A percentile compares a stretch with the other conserved stretches of the same genome.
phyloP scores from a whole-genome alignment of 2,329 filamentous ascomycete genomes.

The Zarea fungicola region DNA sequence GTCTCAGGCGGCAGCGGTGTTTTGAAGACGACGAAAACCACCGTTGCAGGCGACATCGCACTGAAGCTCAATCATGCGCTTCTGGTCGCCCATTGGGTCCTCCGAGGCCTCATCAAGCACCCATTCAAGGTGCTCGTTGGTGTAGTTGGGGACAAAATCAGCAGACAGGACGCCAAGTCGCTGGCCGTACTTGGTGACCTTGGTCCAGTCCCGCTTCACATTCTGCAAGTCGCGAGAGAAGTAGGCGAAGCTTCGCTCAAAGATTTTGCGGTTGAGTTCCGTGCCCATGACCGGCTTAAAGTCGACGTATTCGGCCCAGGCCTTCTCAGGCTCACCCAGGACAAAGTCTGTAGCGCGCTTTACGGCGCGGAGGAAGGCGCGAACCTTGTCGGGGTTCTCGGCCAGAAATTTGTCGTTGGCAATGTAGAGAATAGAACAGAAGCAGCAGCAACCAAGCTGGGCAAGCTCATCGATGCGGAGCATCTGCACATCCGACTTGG shows the following conservation, averaged over 20 bases:
- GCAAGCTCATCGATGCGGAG: slow-evolving; percentile 76
- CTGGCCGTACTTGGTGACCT: slow-evolving; percentile 74
- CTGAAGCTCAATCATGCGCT: slow-evolving; percentile 66
- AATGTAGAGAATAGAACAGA: slow-evolving; percentile 77
- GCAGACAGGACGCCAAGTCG: slow-evolving; percentile 61
- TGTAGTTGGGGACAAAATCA: slow-evolving; percentile 66
- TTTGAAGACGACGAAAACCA: slow-evolving; percentile 52
- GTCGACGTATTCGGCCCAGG: slow-evolving; percentile 65
- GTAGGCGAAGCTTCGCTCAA: slow-evolving; percentile 72
- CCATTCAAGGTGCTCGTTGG: slow-evolving; percentile 67
- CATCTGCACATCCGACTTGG: slow-evolving; percentile 68
- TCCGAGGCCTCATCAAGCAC: slow-evolving; percentile 55
- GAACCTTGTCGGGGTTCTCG: slow-evolving; percentile 61
- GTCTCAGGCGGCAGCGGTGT: slow-evolving; percentile 13
- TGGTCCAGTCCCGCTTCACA: slow-evolving; percentile 67
- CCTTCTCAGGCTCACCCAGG: slow-evolving; percentile 54
- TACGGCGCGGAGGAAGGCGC: slow-evolving; percentile 64
- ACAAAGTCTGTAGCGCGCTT: slow-evolving; percentile 72
- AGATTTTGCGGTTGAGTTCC: slow-evolving; percentile 69
- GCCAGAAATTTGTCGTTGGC: slow-evolving; percentile 66
- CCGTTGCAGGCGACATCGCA: slow-evolving; percentile 59
- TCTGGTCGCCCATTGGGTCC: slow-evolving; percentile 69
- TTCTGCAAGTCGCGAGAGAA: slow-evolving; percentile 72
- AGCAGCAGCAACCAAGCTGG: slow-evolving; percentile 77
- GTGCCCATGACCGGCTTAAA: slow-evolving; percentile 68